Conservation (phyloP, 1,284 basidiomycete species). For the Sporisorium reilianum region DNA sequence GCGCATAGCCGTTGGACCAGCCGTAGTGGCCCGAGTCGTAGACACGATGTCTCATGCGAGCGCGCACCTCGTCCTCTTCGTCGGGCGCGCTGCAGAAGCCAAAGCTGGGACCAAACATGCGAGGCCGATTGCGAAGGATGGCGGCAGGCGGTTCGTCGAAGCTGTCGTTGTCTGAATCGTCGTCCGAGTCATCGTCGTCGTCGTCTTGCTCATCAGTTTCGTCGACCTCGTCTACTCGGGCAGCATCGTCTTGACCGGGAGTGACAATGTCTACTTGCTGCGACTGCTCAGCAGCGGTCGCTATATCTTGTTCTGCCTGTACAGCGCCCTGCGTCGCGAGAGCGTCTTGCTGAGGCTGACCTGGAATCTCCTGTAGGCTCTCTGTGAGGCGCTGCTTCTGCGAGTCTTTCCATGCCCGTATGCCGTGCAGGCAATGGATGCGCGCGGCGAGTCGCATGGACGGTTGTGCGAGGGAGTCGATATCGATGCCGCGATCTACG, state of each 20-base stretch:
- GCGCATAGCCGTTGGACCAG: slow-evolving; percentile 42
- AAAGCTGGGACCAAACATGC: slow-evolving; percentile 45
- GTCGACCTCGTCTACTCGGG: neutral
- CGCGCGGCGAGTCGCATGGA: slow-evolving; percentile 39
- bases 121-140: slow-evolving; percentile 29
- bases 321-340: slow-evolving; percentile 21
- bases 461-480: slow-evolving; percentile 28
- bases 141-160: slow-evolving; percentile 40
- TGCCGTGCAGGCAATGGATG: slow-evolving; percentile 48
- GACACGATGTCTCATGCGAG: slow-evolving; percentile 40
- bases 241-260: neutral
- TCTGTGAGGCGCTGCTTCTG: slow-evolving; percentile 38
- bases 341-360: slow-evolving; percentile 26
- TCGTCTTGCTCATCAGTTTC: slow-evolving; percentile 6
- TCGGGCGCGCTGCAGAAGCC: slow-evolving; percentile 42
- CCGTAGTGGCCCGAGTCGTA: slow-evolving; percentile 49
- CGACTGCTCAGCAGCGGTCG: neutral
- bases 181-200: slow-evolving; percentile 3
- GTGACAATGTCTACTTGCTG: neutral
- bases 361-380: slow-evolving; percentile 43
- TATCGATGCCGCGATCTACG: slow-evolving; percentile 38
- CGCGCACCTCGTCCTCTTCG: slow-evolving; percentile 43
- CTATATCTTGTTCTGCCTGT: slow-evolving; percentile 5
- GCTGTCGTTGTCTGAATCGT: slow-evolving; percentile 23
- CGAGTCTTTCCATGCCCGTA: slow-evolving; percentile 45